Percentiles rank a stretch among this genome's conserved stretches.
phyloP scores from a whole-genome alignment of 768 basidiomycete species.

The Hirschioporus abietinus region DNA sequence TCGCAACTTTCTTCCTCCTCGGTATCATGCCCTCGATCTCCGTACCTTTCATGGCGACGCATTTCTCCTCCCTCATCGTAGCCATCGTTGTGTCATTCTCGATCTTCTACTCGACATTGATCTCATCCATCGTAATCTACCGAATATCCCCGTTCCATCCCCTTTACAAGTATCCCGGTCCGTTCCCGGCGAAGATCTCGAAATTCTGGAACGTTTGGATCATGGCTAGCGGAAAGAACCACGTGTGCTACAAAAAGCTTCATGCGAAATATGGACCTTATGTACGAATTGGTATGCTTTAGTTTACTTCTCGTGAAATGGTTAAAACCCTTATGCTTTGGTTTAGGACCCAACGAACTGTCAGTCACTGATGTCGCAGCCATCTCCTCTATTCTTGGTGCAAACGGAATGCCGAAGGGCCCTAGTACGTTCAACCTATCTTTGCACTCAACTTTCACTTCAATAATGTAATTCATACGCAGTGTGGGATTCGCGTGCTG shows the following conservation, averaged over 20 bases:
- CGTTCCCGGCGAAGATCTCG: slow-evolving; percentile 35
- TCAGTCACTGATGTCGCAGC: slow-evolving; percentile 43
- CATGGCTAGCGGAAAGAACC: slow-evolving; percentile 37
- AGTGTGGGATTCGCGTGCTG: slow-evolving; percentile 48
- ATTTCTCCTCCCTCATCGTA: neutral
- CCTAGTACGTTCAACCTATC: slow-evolving; percentile 19
- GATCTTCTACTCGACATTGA: slow-evolving; percentile 27
- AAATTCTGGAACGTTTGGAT: slow-evolving; percentile 34
- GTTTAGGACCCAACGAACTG: slow-evolving; percentile 55
- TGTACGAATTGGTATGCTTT: slow-evolving; percentile 44
- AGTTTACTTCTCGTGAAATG: slow-evolving; percentile 6
- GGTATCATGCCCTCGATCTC: neutral
- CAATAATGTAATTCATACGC: neutral
- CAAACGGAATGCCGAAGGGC: slow-evolving; percentile 49
- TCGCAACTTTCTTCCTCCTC: neutral
- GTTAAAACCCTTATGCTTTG: slow-evolving; percentile 7
- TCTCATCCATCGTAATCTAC: slow-evolving; percentile 27
- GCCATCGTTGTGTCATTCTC: slow-evolving; percentile 11
- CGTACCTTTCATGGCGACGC: neutral
- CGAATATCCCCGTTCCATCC: slow-evolving; percentile 51
- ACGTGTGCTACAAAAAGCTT: slow-evolving; percentile 41
- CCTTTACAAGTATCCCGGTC: slow-evolving; percentile 46
- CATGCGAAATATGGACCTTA: slow-evolving; percentile 53
- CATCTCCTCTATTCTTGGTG: slow-evolving; percentile 43
- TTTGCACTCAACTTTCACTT: neutral